Conservation (phyloP, 305 asterid genomes). For the Coffea humblotiana region DNA sequence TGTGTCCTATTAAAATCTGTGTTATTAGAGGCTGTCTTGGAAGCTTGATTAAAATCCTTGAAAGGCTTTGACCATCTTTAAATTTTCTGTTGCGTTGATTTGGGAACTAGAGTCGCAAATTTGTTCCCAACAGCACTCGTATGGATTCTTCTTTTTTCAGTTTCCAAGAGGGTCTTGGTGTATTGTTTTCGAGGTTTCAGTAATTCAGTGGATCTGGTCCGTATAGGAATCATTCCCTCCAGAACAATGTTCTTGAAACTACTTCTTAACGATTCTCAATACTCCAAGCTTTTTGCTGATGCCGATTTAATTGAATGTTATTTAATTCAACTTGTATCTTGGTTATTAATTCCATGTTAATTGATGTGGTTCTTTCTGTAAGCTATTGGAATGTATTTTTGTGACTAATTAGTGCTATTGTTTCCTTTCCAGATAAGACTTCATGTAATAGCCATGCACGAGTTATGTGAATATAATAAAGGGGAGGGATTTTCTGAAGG, state of each 20-base stretch:
- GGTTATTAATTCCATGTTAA: not conserved
- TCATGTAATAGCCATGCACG: slow-evolving; percentile 98
- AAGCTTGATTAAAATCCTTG: not conserved
- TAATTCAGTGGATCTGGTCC: too few species aligned
- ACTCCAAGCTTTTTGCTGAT: not conserved
- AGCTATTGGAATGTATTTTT: not conserved
- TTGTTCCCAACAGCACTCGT: not conserved
- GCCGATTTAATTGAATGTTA: not conserved
- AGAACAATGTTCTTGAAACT: not conserved
- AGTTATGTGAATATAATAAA: slow-evolving; percentile 89
- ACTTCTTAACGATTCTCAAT: not conserved
- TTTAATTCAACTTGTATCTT: not conserved
- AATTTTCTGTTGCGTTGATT: not conserved
- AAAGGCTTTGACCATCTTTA: not conserved
- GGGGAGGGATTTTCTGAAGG: slow-evolving; percentile 99
- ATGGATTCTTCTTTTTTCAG: too few species aligned
- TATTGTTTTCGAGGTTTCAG: too few species aligned
- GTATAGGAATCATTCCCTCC: too few species aligned
- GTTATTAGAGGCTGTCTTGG: slow-evolving; percentile 2
- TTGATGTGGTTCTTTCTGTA: not conserved
- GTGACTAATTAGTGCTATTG: slow-evolving; percentile 22
- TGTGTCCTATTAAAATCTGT: not conserved
- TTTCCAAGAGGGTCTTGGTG: too few species aligned
- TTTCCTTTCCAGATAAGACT: slow-evolving; percentile 81
- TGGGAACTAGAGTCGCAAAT: not conserved